Conservation (phyloP, 2,329 filamentous ascomycete genomes). For the Rachicladosporium sp. region DNA sequence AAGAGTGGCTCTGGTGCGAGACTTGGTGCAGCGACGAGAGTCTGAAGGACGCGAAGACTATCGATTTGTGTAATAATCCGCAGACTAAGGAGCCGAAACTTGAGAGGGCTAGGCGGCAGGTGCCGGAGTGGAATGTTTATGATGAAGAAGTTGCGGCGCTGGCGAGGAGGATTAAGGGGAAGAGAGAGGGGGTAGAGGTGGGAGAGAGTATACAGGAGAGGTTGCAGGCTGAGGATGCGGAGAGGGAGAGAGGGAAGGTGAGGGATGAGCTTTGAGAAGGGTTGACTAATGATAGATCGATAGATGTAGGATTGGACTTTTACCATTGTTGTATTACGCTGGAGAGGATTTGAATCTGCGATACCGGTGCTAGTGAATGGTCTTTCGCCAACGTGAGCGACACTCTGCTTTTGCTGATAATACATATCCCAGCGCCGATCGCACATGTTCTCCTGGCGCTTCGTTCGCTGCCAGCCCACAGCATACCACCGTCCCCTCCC, state of each 20-base stretch:
- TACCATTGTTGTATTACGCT: too few species aligned
- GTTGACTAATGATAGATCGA: too few species aligned
- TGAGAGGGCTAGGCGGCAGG: constrained; percentile 77
- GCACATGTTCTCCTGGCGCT: too few species aligned
- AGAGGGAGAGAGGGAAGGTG: constrained; percentile 15
- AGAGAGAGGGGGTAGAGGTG: constrained; percentile 13
- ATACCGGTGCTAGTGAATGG: too few species aligned
- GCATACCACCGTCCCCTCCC: too few species aligned
- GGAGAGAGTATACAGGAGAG: constrained; percentile 25
- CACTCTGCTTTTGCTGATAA: too few species aligned
- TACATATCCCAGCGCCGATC: too few species aligned
- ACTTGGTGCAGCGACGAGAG: constrained; percentile 95
- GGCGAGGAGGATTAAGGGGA: constrained; percentile 27
- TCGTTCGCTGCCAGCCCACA: too few species aligned
- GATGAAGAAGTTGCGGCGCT: constrained; percentile 75
- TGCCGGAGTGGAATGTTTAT: constrained; percentile 92
- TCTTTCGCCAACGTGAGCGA: too few species aligned
- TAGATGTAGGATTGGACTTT: too few species aligned
- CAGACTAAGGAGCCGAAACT: constrained; percentile 96
- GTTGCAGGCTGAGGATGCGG: constrained; percentile 22
- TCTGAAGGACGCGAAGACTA: constrained; percentile 66
- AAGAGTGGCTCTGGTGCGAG: constrained; percentile 99
- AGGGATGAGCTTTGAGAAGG: constrained; percentile 16
- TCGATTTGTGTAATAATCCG: constrained; percentile 96
- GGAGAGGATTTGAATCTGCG: too few species aligned